Percentiles rank a stretch among this genome's conserved stretches.
These are phyloP conservation scores for Emericellopsis terricola DNA, from an alignment of 495 filamentous ascomycete species.

Conservation along the genomic window DNA sequence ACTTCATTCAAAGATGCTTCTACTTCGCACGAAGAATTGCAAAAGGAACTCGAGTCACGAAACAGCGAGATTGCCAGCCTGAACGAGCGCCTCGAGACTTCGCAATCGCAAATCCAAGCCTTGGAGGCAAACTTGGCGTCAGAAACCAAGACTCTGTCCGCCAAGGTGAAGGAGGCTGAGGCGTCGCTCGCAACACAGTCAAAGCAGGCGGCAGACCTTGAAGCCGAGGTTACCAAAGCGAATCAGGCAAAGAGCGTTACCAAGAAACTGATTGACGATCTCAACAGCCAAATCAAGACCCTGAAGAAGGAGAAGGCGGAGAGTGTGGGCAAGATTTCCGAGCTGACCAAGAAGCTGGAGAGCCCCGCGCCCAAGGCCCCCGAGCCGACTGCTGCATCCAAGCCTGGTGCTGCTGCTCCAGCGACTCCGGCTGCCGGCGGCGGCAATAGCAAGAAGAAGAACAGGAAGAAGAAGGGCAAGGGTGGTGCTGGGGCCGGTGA, in stretches of 20 bases:
- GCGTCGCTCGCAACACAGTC: constrained; percentile 9
- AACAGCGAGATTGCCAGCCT: constrained; percentile 27
- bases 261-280: constrained; percentile 11
- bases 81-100: constrained; percentile 30
- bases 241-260: constrained; percentile 13
- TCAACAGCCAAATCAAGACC: constrained; percentile 17
- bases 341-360: constrained; percentile 18
- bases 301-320: constrained; percentile 17
- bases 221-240: constrained; percentile 20
- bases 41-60: constrained; percentile 28
- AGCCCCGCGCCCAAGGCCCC: constrained; percentile 3
- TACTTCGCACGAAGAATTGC: constrained; percentile 30
- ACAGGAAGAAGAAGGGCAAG: constrained; percentile 70
- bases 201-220: constrained; percentile 15
- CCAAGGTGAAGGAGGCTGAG: constrained; percentile 20
- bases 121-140: constrained; percentile 34
- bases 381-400: constrained; percentile 1
- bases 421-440: constrained; percentile 6
- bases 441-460: constrained; percentile 62
- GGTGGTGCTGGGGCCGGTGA: constrained; percentile 11
- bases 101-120: constrained; percentile 30
- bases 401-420: constrained; percentile 3
- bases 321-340: constrained; percentile 12
- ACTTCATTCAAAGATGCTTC: constrained; percentile 36
- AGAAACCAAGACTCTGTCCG: constrained; percentile 21